Conservation (phyloP, 345 rosid genomes). For the Eutrema japonicum region DNA sequence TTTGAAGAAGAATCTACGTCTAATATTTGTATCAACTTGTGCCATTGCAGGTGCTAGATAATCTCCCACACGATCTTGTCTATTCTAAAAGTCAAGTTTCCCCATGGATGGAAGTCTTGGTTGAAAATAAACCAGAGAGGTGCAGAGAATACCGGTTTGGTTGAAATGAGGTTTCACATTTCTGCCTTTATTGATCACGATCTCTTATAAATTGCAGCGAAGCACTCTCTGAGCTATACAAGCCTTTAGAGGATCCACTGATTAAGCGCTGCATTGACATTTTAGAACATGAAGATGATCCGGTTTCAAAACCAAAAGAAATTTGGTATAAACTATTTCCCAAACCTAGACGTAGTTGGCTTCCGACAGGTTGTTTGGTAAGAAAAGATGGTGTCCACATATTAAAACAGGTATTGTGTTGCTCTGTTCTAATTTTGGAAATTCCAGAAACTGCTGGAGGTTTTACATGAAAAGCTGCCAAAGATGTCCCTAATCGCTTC, state of each 20-base stretch:
- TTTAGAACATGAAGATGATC: slow-evolving; percentile 54
- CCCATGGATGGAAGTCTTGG: slow-evolving; percentile 96
- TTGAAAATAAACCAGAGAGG: slow-evolving; percentile 75
- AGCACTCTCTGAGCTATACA: slow-evolving; percentile 66
- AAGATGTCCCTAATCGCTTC: slow-evolving; percentile 97
- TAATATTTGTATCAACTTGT: slow-evolving; percentile 11
- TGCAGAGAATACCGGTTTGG: slow-evolving; percentile 33
- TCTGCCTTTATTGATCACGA: slow-evolving; percentile 23
- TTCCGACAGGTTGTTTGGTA: slow-evolving; percentile 98
- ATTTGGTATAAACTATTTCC: slow-evolving; percentile 85
- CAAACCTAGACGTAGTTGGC: slow-evolving; percentile 89
- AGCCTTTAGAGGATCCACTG: slow-evolving; percentile 74
- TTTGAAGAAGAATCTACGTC: background rate
- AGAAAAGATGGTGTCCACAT: slow-evolving; percentile 27
- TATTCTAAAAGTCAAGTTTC: slow-evolving; percentile 80
- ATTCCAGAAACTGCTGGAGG: slow-evolving; percentile 81
- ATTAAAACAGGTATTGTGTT: slow-evolving; percentile 7
- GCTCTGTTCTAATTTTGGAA: slow-evolving; percentile 34
- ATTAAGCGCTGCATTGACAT: slow-evolving; percentile 74
- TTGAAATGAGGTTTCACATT: slow-evolving; percentile 15
- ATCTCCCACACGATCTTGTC: slow-evolving; percentile 93
- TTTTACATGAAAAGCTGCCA: slow-evolving; percentile 78
- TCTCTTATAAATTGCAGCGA: slow-evolving; percentile 50
- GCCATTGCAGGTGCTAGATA: slow-evolving; percentile 86
- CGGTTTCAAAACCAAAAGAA: slow-evolving; percentile 48